Evolutionary conservation across 345 rosid species (phyloP), one percentile per base, ranked within the genome.

Genomic region (Euphorbia lathyris): DNA sequence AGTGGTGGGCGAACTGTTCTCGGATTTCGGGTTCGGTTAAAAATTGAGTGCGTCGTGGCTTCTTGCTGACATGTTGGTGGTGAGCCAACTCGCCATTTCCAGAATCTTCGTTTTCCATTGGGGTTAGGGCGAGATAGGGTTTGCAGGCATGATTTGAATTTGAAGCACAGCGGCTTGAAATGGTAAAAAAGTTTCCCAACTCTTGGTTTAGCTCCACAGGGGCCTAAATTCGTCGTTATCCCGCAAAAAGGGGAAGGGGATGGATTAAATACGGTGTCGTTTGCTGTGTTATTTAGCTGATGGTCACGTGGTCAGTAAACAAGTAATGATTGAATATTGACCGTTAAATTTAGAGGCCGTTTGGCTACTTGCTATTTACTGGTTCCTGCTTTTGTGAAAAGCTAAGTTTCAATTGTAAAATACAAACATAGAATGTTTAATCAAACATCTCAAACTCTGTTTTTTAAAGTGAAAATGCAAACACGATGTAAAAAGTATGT

Each of bases 1-100:
- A 79, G 82, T 90, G 96, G 86, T 90, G 96, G 40, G 96, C 78
- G 85, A 90, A 90, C 77, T 90, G 90, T 23, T 80, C 78, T 23
- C 38, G 75, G 75, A 90, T 85, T 73, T 85, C 87, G 5, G 77
- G 14, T 9, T 79, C 88, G 47, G 86, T 64, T 45, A 86, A 71
- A 59, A n/a, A 43, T 11, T 55, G 36, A 20, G 45, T 51, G 13
- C 79, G 48, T 51, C 85, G 87, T 22, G 86, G 81, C 61, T 83
- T 88, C 78, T 86, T 85, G 63, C 80, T 20, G 61, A 66, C 23
- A 27, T 23, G 68, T 20, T 68, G 64, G 58, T 32, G 59, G 58
- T 72, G 74, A 36, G 68, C 12, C 42, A 76, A 73, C 29, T 88
- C 86, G 48, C 90, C 90, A 77, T 88, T 86, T 10, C 66, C 77